Base-by-base conservation (phyloP, 352 stramenopile species). In the Phytophthora fragariae region DNA sequence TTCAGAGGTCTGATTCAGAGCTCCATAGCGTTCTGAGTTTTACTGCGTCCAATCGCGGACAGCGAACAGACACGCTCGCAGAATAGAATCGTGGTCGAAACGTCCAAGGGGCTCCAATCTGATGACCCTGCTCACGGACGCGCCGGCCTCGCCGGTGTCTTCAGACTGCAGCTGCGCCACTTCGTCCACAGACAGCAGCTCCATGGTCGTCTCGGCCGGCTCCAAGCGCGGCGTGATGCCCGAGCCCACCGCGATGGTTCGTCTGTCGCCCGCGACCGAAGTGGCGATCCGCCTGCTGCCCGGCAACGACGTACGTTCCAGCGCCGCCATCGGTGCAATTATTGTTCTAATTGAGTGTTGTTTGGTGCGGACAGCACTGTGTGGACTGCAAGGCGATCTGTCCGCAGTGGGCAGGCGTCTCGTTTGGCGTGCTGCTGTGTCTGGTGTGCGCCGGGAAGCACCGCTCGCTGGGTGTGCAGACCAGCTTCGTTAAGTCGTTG, bases 401-500 rank as follows among this genome's bases (percentile, higher is more conserved):
- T 76, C 88, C 90, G 53, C 86, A 97, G 57, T 97, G 90, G 90
- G 84, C 90, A 10, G 86, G 81, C 27, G 90, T 97, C 33, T 95
- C 87, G 2, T 95, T 94, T 62, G 90, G 90, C n/a, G 73, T 95
- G 55, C 73, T 97, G 49, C 75, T 97, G 33, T 97, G 90, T 60
- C 70, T 97, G 46, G 63, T 54, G 14, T 97, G 90, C 63, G 88
- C 90, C 1, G 90, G 90, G 11, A 86, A 84, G 61, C 90, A 97
- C 75, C 87, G 90, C 29, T 86, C 90, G 15, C 68, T 97, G n/a
- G 90, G 90, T 4, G 90, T 97, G 8, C 77, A 81, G 53, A 85
- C 86, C 60, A 95, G 87, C 74, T 92, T 95, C 65, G 88, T 97
- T 76, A 94, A 95, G 80, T 95, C 88, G 9, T 57, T 97, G 10